Evolutionary conservation across 805 yeast species (phyloP), one percentile per base, ranked within the genome.

Genomic region (Nakazawaea holstii): DNA sequence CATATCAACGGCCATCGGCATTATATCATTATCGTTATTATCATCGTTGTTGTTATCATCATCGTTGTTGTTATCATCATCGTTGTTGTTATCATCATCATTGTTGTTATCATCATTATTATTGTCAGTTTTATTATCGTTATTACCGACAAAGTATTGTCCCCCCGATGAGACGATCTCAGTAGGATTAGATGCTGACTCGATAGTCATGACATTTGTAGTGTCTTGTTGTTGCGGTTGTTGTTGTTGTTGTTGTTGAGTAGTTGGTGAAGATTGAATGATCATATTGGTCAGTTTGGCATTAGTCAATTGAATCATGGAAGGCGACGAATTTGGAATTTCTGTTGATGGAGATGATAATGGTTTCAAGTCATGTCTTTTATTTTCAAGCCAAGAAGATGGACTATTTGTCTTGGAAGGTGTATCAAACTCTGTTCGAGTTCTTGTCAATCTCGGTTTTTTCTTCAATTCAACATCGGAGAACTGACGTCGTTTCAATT

Each of bases 261-360:
- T 15, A 11, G 45, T 35, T 10, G 45, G 45, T 13, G 45, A 42
- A 6, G 45, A 42, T 6, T 41, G 30, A 2, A 33, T 13, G 24
- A 20, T 6, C 27, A 10, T 8, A 8, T 8, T 28, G 13, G 14
- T 15, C 33, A 29, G 14, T 26, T 29, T 20, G 3, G 28, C 9
- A 9, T 38, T 27, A 6, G 30, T 38, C 26, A 43, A 30, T 14
- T 38, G 37, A 9, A 20, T 31, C 43, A 38, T 30, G 9, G 48
- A 44, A 4, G 48, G 43, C 14, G 48, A 44, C 6, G 43, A 44
- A n/a, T 44, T 44, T 11, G 43, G 39, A n/a, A 39, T 17, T 9
- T 30, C 38, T 7, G 31, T 38, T 4, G 39, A 32, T 1, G 44
- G 38, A 1, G 38, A 33, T 7, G 43, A 40, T 29, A 8, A 20